Percentiles rank a stretch among this genome's conserved stretches.
phyloP scores from a whole-genome alignment of 2,329 filamentous ascomycete species.

The Myriosclerotinia curreyana region DNA sequence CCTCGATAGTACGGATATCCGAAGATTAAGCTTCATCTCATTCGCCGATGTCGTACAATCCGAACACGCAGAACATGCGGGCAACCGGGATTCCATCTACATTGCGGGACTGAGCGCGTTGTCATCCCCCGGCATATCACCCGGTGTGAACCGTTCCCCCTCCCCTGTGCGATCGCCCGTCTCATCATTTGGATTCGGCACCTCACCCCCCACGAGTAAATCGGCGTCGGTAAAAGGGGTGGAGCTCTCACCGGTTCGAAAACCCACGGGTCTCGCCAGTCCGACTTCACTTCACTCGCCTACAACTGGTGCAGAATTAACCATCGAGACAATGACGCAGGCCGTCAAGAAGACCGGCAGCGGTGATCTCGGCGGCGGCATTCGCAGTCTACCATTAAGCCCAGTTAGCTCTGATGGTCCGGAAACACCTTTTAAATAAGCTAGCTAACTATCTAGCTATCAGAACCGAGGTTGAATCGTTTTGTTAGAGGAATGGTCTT shows the following conservation, averaged over 20 bases:
- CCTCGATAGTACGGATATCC: conserved; percentile 73
- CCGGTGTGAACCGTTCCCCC: conserved; percentile 62
- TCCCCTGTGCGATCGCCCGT: conserved; percentile 78
- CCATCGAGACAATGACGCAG: conserved; percentile 91
- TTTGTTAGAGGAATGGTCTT: conserved; percentile 7
- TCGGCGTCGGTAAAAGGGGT: conserved; percentile 69
- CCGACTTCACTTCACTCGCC: conserved; percentile 56
- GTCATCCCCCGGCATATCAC: conserved; percentile 40
- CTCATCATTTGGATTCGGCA: conserved; percentile 65
- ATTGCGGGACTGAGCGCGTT: conserved; percentile 64
- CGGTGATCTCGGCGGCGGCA: conserved; percentile 63
- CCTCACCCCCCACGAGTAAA: conserved; percentile 74
- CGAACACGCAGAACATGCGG: conserved; percentile 64
- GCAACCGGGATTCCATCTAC: conserved; percentile 68
- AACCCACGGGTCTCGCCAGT: conserved; percentile 55
- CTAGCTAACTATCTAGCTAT: conserved; percentile 10
- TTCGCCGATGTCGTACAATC: conserved; percentile 93
- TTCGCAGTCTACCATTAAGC: conserved; percentile 56
- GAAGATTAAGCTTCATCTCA: conserved; percentile 88
- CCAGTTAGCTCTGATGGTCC: conserved; percentile 48
- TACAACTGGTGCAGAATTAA: conserved; percentile 64
- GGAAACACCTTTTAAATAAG: conserved; percentile 34
- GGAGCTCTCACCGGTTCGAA: conserved; percentile 61
- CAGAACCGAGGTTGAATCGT: conserved; percentile 10
- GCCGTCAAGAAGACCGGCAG: conserved; percentile 82